Base-by-base conservation (phyloP, 2,329 filamentous ascomycete species). In the Ceratocystis colombiana region DNA sequence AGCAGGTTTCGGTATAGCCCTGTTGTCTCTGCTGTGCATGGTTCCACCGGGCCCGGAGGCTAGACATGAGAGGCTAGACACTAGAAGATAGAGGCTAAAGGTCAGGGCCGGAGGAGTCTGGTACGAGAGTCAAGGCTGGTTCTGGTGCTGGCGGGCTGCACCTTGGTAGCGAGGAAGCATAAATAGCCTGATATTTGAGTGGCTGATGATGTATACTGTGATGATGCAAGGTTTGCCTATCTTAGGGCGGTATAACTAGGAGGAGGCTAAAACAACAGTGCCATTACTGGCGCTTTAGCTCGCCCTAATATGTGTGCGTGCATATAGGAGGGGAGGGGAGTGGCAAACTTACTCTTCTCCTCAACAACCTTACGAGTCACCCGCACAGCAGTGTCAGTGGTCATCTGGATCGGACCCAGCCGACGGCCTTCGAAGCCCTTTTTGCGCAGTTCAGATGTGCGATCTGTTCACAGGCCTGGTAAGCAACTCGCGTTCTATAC, bases 371-470 rank as follows among this genome's bases (percentile, higher is more conserved):
- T 87, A 70, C 94, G 84, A 41, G 94, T 97, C 57, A 96, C 93
- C 70, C 94, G 84, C 63, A 96, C 94, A 3, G 94, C 94, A 22
- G 94, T 99, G 75, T 99, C 94, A 3, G 94, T 99, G 2, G 94
- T 97, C 93, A 99, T 96, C 76, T 99, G 94, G 71, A 92, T 87
- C 6, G 93, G 90, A 0, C 94, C 94, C 37, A 99, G 80, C 67
- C 94, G 83, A 64, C 94, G 86, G 67, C 93, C 91, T 67, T 87
- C 81, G 72, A 96, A 99, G 2, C 94, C 94, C 74, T 97, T 96
- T 76, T 90, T 91, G 64, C 94, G 86, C 71, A 99, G 79, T 75
- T 99, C 94, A n/a, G 89, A 93, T 3, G 94, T 99, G 69, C 94
- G 87, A 76, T 97, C 93, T 95, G 67, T 6, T 46, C 15, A 22